Base-by-base conservation (phyloP, 148 eudicot genomes). In the Spergularia bocconei region DNA sequence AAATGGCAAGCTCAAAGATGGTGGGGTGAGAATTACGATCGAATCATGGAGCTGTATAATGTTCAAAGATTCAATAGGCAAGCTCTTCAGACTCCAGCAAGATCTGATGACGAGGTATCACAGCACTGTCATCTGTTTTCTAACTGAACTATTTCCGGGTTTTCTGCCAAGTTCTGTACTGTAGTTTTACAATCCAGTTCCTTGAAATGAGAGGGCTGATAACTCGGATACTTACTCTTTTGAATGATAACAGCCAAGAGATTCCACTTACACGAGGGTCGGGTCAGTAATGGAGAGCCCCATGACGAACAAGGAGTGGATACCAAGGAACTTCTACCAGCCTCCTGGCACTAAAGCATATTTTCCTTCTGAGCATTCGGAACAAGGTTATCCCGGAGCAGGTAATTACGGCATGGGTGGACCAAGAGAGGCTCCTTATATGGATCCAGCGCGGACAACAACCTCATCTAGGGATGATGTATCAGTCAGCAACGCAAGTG, bases 1-100 rank as follows among this genome's bases (percentile, higher is more conserved):
- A 96, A 96, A 85, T 96, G 97, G 98, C 91, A 96, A 96, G 99
- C 99, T 78, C 98, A 92, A 75, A 82, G 90, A 80, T 96, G 99
- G 99, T 96, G 99, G 99, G 99, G 98, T 15, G 99, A 96, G 71
- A 96, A 96, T 68, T 96, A 82, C 70, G 99, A 96, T 59, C 75
- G 99, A 61, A 96, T 96, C 44, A 91, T 92, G 99, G 99, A 96
- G 86, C 94, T 96, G 61, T 96, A 96, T 76, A 96, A 96, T 75
- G 98, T 96, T 17, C 99, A 92, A 77, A 91, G 89, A 91, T 96
- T 96, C 87, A 96, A 92, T 63, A 82, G 87, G 68, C 99, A 96
- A 86, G 97, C 97, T 69, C 83, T 92, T 78, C 80, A 91, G 78
- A 96, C 99, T 39, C 98, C 99, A 17, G 77, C 87, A 39, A 86